A percentile compares a stretch with the other conserved stretches of the same genome.
phyloP scores from a whole-genome alignment of 2,329 filamentous ascomycete species.

The Fonsecaea pugnacius region DNA sequence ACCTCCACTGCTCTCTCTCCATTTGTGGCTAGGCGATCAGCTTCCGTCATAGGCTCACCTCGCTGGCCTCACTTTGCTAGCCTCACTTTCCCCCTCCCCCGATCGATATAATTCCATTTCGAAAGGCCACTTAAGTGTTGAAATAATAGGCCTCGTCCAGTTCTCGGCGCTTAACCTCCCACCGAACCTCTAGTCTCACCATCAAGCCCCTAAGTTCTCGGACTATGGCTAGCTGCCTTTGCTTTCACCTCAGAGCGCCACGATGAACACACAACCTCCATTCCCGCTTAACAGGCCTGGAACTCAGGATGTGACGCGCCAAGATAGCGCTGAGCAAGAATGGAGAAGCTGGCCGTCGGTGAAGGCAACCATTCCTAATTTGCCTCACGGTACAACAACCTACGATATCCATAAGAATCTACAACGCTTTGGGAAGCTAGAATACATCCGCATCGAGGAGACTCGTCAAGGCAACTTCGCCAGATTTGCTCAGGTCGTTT shows the following conservation, averaged over 20 bases:
- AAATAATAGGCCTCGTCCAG: not conserved
- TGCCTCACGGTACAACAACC: constrained; percentile 46
- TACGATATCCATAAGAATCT: constrained; percentile 59
- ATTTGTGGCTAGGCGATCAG: too few relatives aligned
- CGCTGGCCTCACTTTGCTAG: not conserved
- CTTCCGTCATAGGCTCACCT: too few relatives aligned
- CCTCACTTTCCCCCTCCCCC: not conserved
- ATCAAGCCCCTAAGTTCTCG: not conserved
- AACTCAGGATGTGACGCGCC: not conserved
- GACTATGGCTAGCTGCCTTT: constrained; percentile 5
- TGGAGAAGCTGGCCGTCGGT: constrained; percentile 50
- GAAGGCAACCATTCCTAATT: constrained; percentile 42
- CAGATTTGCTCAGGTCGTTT: constrained; percentile 56
- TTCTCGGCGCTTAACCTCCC: not conserved
- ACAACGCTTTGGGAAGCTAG: constrained; percentile 57
- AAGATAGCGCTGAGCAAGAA: constrained; percentile 23
- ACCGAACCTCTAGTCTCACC: not conserved
- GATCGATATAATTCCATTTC: not conserved
- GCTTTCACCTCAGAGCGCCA: constrained; percentile 3
- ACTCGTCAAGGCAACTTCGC: constrained; percentile 46
- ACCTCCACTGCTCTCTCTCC: not conserved
- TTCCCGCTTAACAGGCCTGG: constrained; percentile 1
- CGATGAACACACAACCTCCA: constrained; percentile 8
- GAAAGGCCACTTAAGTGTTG: not conserved
- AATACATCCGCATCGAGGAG: constrained; percentile 62